Conservation (phyloP, 139 green algal genomes). For the Tetradesmus obliquus region DNA sequence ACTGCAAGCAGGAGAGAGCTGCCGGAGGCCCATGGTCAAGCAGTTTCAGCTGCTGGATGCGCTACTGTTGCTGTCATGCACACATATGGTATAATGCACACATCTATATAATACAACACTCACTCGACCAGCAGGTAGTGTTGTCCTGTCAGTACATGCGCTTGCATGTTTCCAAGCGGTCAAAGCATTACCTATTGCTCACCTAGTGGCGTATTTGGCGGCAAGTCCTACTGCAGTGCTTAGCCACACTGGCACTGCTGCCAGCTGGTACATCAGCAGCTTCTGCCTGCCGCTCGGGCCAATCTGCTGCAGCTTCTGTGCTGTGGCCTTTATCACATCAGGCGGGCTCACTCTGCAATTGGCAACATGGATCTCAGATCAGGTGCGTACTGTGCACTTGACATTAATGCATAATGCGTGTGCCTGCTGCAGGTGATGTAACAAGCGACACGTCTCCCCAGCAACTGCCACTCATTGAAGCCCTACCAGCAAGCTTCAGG, state of each 20-base stretch:
- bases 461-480: no score
- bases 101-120: no score
- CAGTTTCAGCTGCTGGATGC: no score
- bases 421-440: background rate
- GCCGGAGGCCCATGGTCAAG: background rate
- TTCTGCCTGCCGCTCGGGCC: background rate
- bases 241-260: constrained; percentile 5
- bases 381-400: background rate
- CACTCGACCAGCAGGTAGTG: no score
- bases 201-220: constrained; percentile 7
- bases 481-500: no score
- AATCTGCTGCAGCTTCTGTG: constrained; percentile 14
- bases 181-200: background rate
- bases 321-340: background rate
- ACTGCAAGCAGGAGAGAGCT: background rate
- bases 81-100: no score
- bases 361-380: background rate
- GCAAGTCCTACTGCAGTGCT: background rate
- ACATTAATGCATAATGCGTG: background rate
- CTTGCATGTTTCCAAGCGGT: no score
- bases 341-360: constrained; percentile 14
- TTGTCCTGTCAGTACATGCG: no score
- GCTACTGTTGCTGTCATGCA: no score
- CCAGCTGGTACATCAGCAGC: background rate
- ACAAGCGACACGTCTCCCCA: no score